Evolutionary conservation across 495 filamentous ascomycete genomes (phyloP).

Genomic region (Hypomontagnella monticulosa): DNA sequence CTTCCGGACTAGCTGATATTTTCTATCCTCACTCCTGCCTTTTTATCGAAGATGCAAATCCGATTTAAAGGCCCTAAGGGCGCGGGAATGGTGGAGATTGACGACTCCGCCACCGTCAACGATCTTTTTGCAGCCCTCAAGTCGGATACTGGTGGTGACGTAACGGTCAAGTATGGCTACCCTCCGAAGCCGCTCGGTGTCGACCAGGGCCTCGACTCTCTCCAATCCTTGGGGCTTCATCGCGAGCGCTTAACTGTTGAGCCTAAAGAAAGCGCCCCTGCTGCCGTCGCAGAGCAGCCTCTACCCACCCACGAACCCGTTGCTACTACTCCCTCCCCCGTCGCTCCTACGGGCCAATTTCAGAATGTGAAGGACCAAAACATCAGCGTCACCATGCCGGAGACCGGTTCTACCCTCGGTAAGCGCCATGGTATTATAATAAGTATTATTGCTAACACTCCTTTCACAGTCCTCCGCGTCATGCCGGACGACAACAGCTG

Average conservation of each 20-base stretch:
- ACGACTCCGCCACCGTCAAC: slow-evolving; percentile 70
- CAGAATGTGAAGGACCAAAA: slow-evolving; percentile 36
- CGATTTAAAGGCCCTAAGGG: slow-evolving; percentile 52
- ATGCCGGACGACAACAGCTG: slow-evolving; percentile 99
- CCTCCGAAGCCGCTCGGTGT: slow-evolving; percentile 77
- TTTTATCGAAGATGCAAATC: slow-evolving; percentile 45
- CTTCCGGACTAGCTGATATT: not conserved
- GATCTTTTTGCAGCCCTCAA: slow-evolving; percentile 63
- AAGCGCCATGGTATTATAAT: slow-evolving; percentile 18
- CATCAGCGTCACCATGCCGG: slow-evolving; percentile 39
- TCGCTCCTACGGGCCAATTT: not conserved
- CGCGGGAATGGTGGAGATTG: slow-evolving; percentile 64
- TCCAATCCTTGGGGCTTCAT: slow-evolving; percentile 72
- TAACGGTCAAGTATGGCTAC: slow-evolving; percentile 89
- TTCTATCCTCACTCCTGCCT: not conserved
- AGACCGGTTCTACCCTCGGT: slow-evolving; percentile 32
- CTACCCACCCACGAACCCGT: not conserved
- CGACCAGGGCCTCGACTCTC: slow-evolving; percentile 44
- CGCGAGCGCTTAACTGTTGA: slow-evolving; percentile 84
- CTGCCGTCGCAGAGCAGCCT: not conserved
- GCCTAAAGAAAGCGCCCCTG: slow-evolving; percentile 49
- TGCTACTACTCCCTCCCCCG: slow-evolving; percentile 9
- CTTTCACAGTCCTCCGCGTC: slow-evolving; percentile 75
- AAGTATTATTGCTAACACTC: not conserved
- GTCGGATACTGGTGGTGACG: slow-evolving; percentile 50